These are phyloP conservation scores for Globisporangium acanthophoron DNA, from an alignment of 352 stramenopile genomes.

Conservation along the genomic window DNA sequence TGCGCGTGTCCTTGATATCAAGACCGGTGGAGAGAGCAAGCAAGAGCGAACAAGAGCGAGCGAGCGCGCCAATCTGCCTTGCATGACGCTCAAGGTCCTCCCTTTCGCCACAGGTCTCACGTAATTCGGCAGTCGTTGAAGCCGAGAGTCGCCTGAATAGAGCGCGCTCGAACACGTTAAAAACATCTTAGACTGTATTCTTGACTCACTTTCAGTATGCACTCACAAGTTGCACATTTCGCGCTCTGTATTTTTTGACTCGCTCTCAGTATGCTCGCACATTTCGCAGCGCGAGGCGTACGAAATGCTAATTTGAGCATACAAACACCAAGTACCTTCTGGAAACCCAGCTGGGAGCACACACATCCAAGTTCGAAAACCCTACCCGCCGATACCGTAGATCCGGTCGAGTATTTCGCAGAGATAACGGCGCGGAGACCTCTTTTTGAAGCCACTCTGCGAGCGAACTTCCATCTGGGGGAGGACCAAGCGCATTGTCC, in stretches of 20 bases:
- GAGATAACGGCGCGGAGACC: background rate
- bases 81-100: background rate
- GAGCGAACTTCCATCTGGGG: conserved; percentile 1
- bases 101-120: background rate
- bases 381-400: background rate
- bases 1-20: too few relatives aligned
- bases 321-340: too few relatives aligned
- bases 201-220: too few relatives aligned
- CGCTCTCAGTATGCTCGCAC: background rate
- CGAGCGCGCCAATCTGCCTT: too few relatives aligned
- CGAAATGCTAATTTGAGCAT: too few relatives aligned
- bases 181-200: background rate
- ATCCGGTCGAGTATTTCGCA: background rate
- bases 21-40: too few relatives aligned
- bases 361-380: background rate
- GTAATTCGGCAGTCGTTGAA: background rate
- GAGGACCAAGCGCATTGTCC: conserved; percentile 7
- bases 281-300: background rate
- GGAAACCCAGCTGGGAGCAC: too few relatives aligned
- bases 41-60: too few relatives aligned
- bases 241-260: background rate
- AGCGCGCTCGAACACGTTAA: background rate
- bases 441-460: conserved; percentile 3
- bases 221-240: too few relatives aligned
- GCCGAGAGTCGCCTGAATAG: background rate